Evolutionary conservation across 2,329 filamentous ascomycete genomes (phyloP).

Genomic region (Plectosphaerella sp.): DNA sequence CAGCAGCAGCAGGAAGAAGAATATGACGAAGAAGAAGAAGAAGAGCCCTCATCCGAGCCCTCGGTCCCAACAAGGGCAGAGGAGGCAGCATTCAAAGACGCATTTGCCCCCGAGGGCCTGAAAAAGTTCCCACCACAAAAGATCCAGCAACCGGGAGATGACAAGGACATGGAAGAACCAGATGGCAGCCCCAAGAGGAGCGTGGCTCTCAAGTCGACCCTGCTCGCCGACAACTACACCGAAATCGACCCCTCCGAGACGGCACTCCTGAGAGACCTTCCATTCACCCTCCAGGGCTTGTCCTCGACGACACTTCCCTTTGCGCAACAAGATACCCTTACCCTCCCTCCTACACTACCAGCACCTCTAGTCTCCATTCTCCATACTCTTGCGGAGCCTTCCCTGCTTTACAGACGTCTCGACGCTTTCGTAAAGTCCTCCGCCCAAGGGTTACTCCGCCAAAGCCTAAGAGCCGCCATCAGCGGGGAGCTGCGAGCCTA

Average conservation of each 20-base stretch:
- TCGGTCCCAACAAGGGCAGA: constrained; percentile 34
- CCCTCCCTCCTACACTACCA: constrained; percentile 74
- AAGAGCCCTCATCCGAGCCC: constrained; percentile 29
- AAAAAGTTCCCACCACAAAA: constrained; percentile 37
- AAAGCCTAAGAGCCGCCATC: constrained; percentile 87
- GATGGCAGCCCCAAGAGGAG: constrained; percentile 34
- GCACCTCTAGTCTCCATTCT: constrained; percentile 81
- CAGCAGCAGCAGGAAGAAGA: constrained; percentile 17
- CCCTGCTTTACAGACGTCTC: constrained; percentile 80
- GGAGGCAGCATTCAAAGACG: constrained; percentile 45
- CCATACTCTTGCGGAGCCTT: constrained; percentile 87
- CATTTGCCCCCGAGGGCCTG: constrained; percentile 50
- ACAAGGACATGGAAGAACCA: constrained; percentile 29
- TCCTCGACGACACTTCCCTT: constrained; percentile 85
- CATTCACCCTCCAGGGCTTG: constrained; percentile 88
- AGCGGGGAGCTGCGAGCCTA: constrained; percentile 83
- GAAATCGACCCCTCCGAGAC: constrained; percentile 60
- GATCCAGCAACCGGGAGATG: constrained; percentile 24
- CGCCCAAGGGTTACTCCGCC: constrained; percentile 79
- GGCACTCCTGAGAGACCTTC: constrained; percentile 71
- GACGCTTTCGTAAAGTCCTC: constrained; percentile 77
- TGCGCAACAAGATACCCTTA: constrained; percentile 61
- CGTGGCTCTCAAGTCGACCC: constrained; percentile 52
- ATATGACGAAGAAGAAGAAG: constrained; percentile 24
- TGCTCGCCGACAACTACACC: constrained; percentile 52